Base-by-base conservation (phyloP, 805 yeast genomes). In the Candida quercuum region DNA sequence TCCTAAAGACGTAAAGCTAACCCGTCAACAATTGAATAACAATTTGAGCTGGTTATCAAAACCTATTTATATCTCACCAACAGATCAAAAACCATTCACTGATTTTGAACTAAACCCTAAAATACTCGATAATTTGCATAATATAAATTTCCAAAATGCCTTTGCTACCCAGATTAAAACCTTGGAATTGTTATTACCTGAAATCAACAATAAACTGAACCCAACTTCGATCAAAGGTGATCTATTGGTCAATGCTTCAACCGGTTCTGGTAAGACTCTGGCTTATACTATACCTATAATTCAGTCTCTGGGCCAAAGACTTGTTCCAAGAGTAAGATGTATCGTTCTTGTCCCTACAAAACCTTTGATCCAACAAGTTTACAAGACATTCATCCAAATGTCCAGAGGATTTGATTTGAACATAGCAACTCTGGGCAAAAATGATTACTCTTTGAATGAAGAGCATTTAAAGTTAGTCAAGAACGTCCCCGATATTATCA, bases 191-290 rank as follows among this genome's bases (percentile, higher is more conserved):
- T 51, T 72, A 28, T 57, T 79, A 24, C 55, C 57, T 47, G 78
- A 71, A 48, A 57, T 70, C 47, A 49, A 62, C 30, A 53, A 50
- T 34, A 46, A 34, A 24, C 37, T 54, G 18, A 47, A 55, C 25
- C 51, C 54, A 18, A 39, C 47, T 12, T 30, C 50, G 25, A 42
- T 41, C 10, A 66, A 67, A 39, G 91, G 91, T 18, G 95, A 93
- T 60, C 59, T 88, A 15, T 65, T 91, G 32, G 95, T 91, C 6
- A 89, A 91, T 60, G 95, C 99, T 2, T 76, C 94, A 10, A 91
- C 99, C 0, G 99, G 99, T 30, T 84, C 95, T 0, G 99, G 99
- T 52, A 91, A 91, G 56, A 91, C 99, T 0, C 65, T 93, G 38
- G 94, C 96, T 2, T 91, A 91, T 53, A 70, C 78, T 35, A 70